phyloP scores from a whole-genome alignment of 2,329 filamentous ascomycete species.

The Metarhizium robertsii region DNA sequence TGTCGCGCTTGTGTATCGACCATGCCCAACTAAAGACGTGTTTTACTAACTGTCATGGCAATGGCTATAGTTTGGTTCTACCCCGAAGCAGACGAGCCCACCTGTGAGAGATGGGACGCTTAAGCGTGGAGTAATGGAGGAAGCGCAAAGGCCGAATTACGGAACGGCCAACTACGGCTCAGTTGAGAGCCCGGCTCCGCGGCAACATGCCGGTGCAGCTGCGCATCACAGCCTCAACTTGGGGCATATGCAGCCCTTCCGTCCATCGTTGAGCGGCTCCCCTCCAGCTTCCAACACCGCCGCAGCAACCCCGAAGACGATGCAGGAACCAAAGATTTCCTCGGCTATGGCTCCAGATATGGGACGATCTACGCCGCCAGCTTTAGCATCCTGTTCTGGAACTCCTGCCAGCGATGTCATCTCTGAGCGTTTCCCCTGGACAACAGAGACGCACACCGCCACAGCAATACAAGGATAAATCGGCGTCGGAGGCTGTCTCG shows the following conservation, averaged over 20 bases:
- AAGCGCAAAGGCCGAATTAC: neutral
- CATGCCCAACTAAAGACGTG: neutral
- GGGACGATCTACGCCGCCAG: constrained; percentile 31
- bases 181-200: neutral
- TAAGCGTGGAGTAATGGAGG: constrained; percentile 29
- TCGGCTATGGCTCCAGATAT: neutral
- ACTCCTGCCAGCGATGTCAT: constrained; percentile 31
- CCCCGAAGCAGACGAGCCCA: constrained; percentile 40
- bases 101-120: constrained; percentile 39
- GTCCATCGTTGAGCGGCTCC: constrained; percentile 11
- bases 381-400: constrained; percentile 37
- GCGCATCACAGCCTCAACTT: constrained; percentile 33
- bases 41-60: constrained; percentile 28
- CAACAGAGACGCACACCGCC: constrained; percentile 36
- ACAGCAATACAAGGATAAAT: constrained; percentile 34
- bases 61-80: constrained; percentile 45
- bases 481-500: too few relatives aligned
- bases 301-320: constrained; percentile 4
- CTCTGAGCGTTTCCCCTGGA: constrained; percentile 37
- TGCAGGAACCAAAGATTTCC: constrained; percentile 2
- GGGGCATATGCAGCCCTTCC: constrained; percentile 7
- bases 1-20: neutral
- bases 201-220: constrained; percentile 25
- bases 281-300: constrained; percentile 8
- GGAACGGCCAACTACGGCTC: neutral